phyloP scores from a whole-genome alignment of 148 eudicot genomes.

The Arbutus unedo region DNA sequence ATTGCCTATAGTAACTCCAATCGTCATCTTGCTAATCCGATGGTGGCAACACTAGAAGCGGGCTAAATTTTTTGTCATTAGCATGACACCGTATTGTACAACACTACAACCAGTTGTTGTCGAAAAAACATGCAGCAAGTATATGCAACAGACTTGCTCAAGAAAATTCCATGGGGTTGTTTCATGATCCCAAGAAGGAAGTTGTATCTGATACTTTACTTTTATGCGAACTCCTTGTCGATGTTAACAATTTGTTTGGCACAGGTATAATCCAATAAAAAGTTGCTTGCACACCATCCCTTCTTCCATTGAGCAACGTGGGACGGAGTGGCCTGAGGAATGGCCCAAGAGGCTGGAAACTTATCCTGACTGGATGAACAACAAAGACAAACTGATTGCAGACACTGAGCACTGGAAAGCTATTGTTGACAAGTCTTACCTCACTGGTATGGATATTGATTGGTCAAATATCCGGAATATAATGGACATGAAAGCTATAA shows the following conservation, averaged over 20 bases:
- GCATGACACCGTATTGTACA: too few species aligned
- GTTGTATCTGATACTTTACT: not conserved
- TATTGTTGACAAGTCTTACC: slow-evolving; percentile 73
- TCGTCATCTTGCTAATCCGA: not conserved
- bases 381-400: slow-evolving; percentile 69
- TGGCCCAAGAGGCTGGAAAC: slow-evolving; percentile 94
- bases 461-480: slow-evolving; percentile 87
- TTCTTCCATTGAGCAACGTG: slow-evolving; percentile 75
- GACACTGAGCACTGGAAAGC: slow-evolving; percentile 85
- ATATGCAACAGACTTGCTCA: not conserved
- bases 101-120: not conserved
- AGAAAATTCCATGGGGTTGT: not conserved
- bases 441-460: slow-evolving; percentile 76
- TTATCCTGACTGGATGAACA: slow-evolving; percentile 85
- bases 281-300: slow-evolving; percentile 79
- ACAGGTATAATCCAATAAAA: slow-evolving; percentile 70
- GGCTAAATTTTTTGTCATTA: not conserved
- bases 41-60: not conserved
- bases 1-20: too few species aligned
- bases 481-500: slow-evolving; percentile 93
- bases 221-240: not conserved
- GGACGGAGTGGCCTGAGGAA: slow-evolving; percentile 95
- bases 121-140: not conserved
- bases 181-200: not conserved
- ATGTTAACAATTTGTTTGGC: slow-evolving; percentile 8